phyloP scores from a whole-genome alignment of 2,329 filamentous ascomycete species.

The Fusarium acutatum region DNA sequence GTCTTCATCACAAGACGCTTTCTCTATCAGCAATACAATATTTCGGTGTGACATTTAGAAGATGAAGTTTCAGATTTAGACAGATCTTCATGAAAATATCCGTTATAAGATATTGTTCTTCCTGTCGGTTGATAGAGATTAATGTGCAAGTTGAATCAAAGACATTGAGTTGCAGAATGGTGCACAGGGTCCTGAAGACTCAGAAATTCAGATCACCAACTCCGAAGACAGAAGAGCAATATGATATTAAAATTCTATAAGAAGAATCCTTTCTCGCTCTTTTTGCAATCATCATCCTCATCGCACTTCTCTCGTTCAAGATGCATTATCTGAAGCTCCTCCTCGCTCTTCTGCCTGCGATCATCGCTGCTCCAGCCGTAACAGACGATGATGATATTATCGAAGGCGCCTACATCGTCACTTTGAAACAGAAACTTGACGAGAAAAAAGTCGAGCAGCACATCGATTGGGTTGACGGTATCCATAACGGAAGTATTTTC shows the following conservation, averaged over 20 bases:
- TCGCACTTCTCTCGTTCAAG: not conserved
- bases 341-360: constrained; percentile 26
- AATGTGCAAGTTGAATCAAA: constrained; percentile 23
- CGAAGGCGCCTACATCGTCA: constrained; percentile 56
- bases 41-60: not conserved
- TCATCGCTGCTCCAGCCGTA: constrained; percentile 13
- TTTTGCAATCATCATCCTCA: not conserved
- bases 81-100: not conserved
- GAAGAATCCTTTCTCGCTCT: not conserved
- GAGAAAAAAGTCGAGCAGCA: constrained; percentile 47
- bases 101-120: not conserved
- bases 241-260: constrained; percentile 2
- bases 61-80: constrained; percentile 10
- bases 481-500: constrained; percentile 46
- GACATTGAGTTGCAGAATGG: constrained; percentile 25
- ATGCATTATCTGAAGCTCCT: constrained; percentile 33
- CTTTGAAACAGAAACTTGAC: constrained; percentile 50
- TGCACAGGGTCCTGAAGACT: not conserved
- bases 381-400: constrained; percentile 36
- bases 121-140: constrained; percentile 10
- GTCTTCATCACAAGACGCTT: not conserved
- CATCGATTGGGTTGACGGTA: constrained; percentile 43
- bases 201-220: not conserved
- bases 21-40: not conserved
- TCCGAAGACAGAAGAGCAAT: not conserved